A percentile compares a stretch with the other conserved stretches of the same genome.
These are phyloP conservation scores for Sporothrix inflata DNA, from an alignment of 2,329 filamentous ascomycete species.

Conservation along the genomic window DNA sequence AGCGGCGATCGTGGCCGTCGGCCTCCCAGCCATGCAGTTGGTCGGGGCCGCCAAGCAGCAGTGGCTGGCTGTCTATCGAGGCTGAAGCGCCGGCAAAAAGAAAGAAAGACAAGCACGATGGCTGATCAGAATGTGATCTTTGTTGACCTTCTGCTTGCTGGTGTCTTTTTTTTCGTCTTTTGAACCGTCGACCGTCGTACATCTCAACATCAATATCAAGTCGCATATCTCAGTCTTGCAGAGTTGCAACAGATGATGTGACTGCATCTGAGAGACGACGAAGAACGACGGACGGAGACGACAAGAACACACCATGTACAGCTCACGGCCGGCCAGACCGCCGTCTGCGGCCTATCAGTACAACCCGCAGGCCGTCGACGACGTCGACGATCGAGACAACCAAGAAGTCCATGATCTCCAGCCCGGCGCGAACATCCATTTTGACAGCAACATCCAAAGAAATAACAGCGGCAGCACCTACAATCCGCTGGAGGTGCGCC, in stretches of 20 bases:
- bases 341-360: conserved; percentile 38
- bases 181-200: not conserved
- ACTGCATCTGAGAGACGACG: conserved; percentile 13
- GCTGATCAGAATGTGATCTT: not conserved
- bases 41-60: not conserved
- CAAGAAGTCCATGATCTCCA: not conserved
- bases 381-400: conserved; percentile 35
- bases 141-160: not conserved
- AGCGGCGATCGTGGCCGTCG: not conserved
- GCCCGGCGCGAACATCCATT: not conserved
- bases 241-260: conserved; percentile 10
- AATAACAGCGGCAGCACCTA: conserved; percentile 2
- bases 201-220: not conserved
- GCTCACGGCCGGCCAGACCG: not conserved
- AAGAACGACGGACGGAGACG: not conserved
- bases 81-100: conserved; percentile 9
- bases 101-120: not conserved
- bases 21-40: not conserved
- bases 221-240: conserved; percentile 8
- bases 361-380: conserved; percentile 40
- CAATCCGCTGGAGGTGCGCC: not conserved
- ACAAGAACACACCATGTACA: not conserved
- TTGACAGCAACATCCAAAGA: not conserved
- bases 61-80: conserved; percentile 12
- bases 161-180: not conserved